phyloP scores from a whole-genome alignment of 495 filamentous ascomycete genomes.

The Pseudoneurospora amorphoporcata region DNA sequence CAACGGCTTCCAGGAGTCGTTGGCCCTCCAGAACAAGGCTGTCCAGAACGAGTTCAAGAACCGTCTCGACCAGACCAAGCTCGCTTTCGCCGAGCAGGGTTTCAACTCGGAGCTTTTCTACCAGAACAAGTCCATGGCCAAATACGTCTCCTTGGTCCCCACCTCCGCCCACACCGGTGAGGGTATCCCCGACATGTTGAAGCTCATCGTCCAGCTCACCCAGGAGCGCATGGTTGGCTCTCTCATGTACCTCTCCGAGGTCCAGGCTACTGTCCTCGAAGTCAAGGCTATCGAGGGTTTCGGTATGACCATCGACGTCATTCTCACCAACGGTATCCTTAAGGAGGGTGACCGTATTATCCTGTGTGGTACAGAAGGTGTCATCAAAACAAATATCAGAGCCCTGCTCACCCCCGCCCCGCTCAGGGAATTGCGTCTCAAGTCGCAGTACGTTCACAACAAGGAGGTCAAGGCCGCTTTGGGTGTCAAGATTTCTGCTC shows the following conservation, averaged over 20 bases:
- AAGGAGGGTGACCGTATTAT: constrained; percentile 92
- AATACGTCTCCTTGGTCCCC: constrained; percentile 86
- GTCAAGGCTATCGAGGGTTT: constrained; percentile 99
- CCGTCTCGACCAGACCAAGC: constrained; percentile 80
- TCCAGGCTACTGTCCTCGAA: constrained; percentile 95
- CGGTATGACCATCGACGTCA: constrained; percentile 97
- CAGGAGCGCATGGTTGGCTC: constrained; percentile 97
- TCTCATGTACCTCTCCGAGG: constrained; percentile 96
- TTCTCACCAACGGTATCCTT: constrained; percentile 91
- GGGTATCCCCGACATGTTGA: constrained; percentile 98
- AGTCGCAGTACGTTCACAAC: constrained; percentile 92
- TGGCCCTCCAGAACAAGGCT: constrained; percentile 81
- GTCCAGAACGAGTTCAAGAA: constrained; percentile 93
- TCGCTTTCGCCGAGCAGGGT: constrained; percentile 89
- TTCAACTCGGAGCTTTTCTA: constrained; percentile 97
- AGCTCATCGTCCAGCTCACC: constrained; percentile 80
- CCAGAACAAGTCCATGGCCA: constrained; percentile 95
- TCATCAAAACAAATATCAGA: constrained; percentile 90
- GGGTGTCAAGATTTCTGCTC: constrained; percentile 97
- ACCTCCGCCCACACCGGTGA: constrained; percentile 97
- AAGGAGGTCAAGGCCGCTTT: constrained; percentile 97
- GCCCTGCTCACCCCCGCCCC: constrained; percentile 93
- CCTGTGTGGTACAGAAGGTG: constrained; percentile 87
- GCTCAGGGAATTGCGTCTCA: constrained; percentile 89
- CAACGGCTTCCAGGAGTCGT: constrained; percentile 91